Evolutionary conservation across 2,329 filamentous ascomycete genomes (phyloP).

Genomic region (Aspergillus sp.): DNA sequence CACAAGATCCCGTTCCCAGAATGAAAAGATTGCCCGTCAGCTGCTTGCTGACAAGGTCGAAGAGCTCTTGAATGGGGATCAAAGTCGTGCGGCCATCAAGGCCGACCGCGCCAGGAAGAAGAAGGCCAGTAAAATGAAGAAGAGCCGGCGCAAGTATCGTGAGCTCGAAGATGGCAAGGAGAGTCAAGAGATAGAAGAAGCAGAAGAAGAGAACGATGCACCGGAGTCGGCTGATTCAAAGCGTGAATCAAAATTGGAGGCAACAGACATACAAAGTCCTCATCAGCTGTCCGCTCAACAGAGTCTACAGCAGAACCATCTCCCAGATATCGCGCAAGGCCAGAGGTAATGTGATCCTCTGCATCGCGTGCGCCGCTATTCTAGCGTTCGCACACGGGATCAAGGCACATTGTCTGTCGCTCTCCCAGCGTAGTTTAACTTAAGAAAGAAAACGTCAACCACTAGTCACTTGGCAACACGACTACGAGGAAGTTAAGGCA

Average conservation of each 20-base stretch:
- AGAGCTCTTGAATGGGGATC: conserved; percentile 69
- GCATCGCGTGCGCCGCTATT: neutral
- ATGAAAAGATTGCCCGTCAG: conserved; percentile 79
- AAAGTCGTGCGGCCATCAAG: conserved; percentile 80
- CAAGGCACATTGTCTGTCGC: too few species aligned
- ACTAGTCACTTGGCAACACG: too few species aligned
- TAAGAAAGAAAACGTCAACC: too few species aligned
- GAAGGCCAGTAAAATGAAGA: conserved; percentile 48
- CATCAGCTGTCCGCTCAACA: neutral
- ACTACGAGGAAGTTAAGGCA: neutral
- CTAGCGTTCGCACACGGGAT: neutral
- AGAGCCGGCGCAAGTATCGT: conserved; percentile 48
- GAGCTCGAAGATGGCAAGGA: conserved; percentile 20
- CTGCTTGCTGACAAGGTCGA: conserved; percentile 79
- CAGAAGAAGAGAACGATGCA: conserved; percentile 15
- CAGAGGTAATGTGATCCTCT: neutral
- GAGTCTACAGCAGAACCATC: neutral
- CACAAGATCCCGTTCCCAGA: conserved; percentile 82
- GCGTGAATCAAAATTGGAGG: neutral
- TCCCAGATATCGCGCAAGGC: neutral
- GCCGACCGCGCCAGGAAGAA: conserved; percentile 71
- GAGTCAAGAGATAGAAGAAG: neutral
- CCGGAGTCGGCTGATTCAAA: conserved; percentile 11
- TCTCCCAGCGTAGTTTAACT: too few species aligned
- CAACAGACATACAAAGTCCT: neutral